A percentile compares a stretch with the other conserved stretches of the same genome.
Conservation (phyloP, 108 stramenopile species). For the Nitzschia sp. region DNA sequence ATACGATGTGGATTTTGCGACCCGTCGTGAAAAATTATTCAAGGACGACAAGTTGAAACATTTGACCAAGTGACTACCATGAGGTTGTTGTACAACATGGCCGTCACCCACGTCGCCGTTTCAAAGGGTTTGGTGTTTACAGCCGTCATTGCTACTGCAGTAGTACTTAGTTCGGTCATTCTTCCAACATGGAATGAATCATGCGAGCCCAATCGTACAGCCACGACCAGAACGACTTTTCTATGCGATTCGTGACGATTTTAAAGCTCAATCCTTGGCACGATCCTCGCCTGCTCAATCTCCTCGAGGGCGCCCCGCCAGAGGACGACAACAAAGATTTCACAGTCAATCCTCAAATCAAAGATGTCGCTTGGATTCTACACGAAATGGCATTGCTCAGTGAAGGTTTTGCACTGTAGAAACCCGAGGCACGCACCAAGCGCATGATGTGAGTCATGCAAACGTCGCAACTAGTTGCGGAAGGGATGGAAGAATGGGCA, state of each 20-base stretch:
- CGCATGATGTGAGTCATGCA: slow-evolving; percentile 89
- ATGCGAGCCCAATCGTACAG: slow-evolving; percentile 96
- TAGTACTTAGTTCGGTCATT: slow-evolving; percentile 90
- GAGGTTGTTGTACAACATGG: slow-evolving; percentile 87
- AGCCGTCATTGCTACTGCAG: slow-evolving; percentile 93
- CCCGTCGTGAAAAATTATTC: slow-evolving; percentile 93
- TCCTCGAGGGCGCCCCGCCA: slow-evolving; percentile 74
- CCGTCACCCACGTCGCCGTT: slow-evolving; percentile 87
- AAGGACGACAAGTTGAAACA: slow-evolving; percentile 93
- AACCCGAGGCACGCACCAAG: slow-evolving; percentile 82
- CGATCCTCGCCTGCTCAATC: slow-evolving; percentile 92
- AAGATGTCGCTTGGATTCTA: slow-evolving; percentile 93
- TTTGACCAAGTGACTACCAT: slow-evolving; percentile 96
- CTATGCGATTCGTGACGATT: slow-evolving; percentile 76
- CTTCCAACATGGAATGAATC: slow-evolving; percentile 99
- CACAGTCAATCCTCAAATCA: slow-evolving; percentile 71
- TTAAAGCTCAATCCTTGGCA: slow-evolving; percentile 99
- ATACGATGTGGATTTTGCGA: slow-evolving; percentile 91
- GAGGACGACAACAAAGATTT: slow-evolving; percentile 64
- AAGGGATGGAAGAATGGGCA: slow-evolving; percentile 84
- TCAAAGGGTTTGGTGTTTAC: slow-evolving; percentile 88
- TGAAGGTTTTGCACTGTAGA: slow-evolving; percentile 91
- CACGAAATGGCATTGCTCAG: slow-evolving; percentile 95
- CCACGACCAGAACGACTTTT: slow-evolving; percentile 63
- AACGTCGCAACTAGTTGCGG: slow-evolving; percentile 54